Evolutionary conservation across 192 early-diverging fungal genomes (phyloP), one percentile per base, ranked within the genome.

Genomic region (Umbelopsis ramanniana): DNA sequence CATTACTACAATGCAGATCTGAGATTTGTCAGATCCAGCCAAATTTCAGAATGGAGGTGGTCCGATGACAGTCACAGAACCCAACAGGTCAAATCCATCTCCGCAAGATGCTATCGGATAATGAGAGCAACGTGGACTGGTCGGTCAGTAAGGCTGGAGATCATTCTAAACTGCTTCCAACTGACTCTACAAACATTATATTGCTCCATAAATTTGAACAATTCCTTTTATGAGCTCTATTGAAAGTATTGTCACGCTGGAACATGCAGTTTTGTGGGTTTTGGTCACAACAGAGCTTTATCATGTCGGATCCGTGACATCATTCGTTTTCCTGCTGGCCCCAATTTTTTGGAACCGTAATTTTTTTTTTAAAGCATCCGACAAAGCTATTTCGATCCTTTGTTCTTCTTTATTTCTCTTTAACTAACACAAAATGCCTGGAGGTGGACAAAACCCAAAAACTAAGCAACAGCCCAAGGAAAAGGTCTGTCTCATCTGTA

Each of bases 401-500:
- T 46, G 45, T 37, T 40, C 35, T 67, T 78, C 52, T 75, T 68
- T 71, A 66, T 73, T 68, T 29, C 23, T 66, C 67, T 19, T 57
- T 14, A 22, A 57, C 69, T 43, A 46, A 55, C 17, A 46, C 15
- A 37, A 73, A 26, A 81, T 81, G 79, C 72, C 79, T 52, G 79
- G 79, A 55, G 78, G 78, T 66, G 79, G 79, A 66, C 52, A 76
- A 70, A 72, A 72, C 23, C 79, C 79, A 11, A 69, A 40, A 14
- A 69, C 72, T 60, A 72, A 74, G 55, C 72, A 81, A 52, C 9
- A 50, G 19, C 69, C 79, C 60, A 82, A 82, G 69, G 76, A 90
- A 48, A 95, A 94, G 72, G 90, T 91, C 17, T 94, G 92, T 77
- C 87, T 97, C 66, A 91, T 98, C 74, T 91, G 91, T 79, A 97